Percentiles rank a stretch among this genome's conserved stretches.
phyloP scores from a whole-genome alignment of 148 eudicot species.

The Fagopyrum esculentum region DNA sequence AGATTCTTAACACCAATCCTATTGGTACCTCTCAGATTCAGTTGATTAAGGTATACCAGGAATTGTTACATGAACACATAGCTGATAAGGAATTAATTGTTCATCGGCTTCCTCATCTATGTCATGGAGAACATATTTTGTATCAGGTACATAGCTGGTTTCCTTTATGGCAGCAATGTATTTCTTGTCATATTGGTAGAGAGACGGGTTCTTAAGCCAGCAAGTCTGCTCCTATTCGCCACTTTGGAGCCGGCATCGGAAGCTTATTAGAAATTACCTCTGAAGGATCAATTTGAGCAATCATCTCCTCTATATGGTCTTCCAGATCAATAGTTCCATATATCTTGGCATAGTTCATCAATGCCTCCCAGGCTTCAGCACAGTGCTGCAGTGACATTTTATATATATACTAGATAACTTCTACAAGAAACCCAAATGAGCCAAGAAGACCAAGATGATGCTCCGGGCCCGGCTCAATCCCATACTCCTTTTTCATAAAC shows the following conservation, averaged over 20 bases:
- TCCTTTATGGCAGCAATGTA: slow-evolving; percentile 70
- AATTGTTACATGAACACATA: no score
- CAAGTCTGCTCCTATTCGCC: slow-evolving; percentile 49
- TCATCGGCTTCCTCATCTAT: slow-evolving; percentile 19
- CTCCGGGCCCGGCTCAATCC: slow-evolving; percentile 55
- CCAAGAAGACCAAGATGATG: slow-evolving; percentile 66
- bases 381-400: slow-evolving; percentile 57
- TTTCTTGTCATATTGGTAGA: slow-evolving; percentile 79
- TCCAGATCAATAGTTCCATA: slow-evolving; percentile 90
- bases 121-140: slow-evolving; percentile 20
- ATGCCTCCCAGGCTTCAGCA: slow-evolving; percentile 62
- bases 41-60: no score
- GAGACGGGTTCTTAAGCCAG: slow-evolving; percentile 63
- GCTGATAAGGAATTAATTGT: slow-evolving; percentile 11
- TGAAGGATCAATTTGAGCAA: slow-evolving; percentile 59
- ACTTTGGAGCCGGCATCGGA: slow-evolving; percentile 71
- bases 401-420: slow-evolving; percentile 59
- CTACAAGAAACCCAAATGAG: slow-evolving; percentile 61
- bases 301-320: slow-evolving; percentile 64
- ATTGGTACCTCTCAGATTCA: background rate
- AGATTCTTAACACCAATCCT: no score
- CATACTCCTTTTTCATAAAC: slow-evolving; percentile 57
- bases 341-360: slow-evolving; percentile 71
- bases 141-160: slow-evolving; percentile 17
- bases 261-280: slow-evolving; percentile 50